A percentile compares a stretch with the other conserved stretches of the same genome.
Conservation (phyloP, 2,329 filamentous ascomycete species). For the Aspergillus puulaauensis region DNA sequence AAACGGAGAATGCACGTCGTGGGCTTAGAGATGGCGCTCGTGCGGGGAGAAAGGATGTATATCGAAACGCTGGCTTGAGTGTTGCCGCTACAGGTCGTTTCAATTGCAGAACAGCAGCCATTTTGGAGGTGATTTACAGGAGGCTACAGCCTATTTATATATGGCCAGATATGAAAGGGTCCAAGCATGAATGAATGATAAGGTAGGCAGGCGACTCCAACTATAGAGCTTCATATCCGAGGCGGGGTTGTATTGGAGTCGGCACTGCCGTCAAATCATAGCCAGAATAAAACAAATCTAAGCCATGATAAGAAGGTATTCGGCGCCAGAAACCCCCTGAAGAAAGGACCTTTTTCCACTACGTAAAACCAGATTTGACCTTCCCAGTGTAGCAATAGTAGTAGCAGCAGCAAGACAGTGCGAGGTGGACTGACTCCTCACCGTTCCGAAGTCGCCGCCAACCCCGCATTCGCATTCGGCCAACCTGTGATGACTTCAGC, state of each 20-base stretch:
- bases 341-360: background rate
- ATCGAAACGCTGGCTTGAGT: conserved; percentile 3
- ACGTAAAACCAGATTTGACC: background rate
- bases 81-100: background rate
- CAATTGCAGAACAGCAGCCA: conserved; percentile 6
- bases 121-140: conserved; percentile 1
- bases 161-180: background rate
- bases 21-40: conserved; percentile 1
- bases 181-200: conserved; percentile 7
- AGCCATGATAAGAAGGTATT: conserved; percentile 1
- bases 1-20: conserved; percentile 15
- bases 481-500: conserved; percentile 11
- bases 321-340: background rate
- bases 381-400: background rate
- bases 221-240: background rate
- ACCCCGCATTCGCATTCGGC: conserved; percentile 18
- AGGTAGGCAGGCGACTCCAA: conserved; percentile 12
- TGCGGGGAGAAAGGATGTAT: background rate
- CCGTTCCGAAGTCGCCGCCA: conserved; percentile 31
- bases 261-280: conserved; percentile 18
- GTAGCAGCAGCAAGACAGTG: background rate
- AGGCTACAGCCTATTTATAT: conserved; percentile 4
- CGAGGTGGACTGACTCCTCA: background rate
- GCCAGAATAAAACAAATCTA: background rate
- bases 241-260: conserved; percentile 13